Evolutionary conservation across 139 green algal species (phyloP).

Genomic region (Closterium sp.): DNA sequence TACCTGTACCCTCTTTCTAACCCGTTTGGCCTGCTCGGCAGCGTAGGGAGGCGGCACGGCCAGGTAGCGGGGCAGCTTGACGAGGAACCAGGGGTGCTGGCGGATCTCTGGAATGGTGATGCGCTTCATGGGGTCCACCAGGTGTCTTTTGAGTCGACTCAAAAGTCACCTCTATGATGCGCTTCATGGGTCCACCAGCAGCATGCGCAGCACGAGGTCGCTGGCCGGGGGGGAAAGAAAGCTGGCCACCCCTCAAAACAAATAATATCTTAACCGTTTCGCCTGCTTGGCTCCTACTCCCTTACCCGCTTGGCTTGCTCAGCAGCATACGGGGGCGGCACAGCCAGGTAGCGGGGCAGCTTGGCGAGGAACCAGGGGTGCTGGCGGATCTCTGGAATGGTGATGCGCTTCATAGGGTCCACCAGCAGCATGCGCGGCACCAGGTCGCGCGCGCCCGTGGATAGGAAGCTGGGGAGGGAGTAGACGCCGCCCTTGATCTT

Average conservation of each 20-base stretch:
- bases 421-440: conserved; percentile 98
- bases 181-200: too few species aligned
- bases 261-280: neutral
- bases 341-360: conserved; percentile 93
- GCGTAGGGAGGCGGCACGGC: conserved; percentile 1
- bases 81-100: conserved; percentile 92
- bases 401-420: conserved; percentile 98
- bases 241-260: conserved; percentile 61
- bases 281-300: neutral
- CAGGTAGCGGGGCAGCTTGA: conserved; percentile 58
- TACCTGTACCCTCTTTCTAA: neutral
- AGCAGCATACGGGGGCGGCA: conserved; percentile 62
- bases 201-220: conserved; percentile 97
- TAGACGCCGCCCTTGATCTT: conserved; percentile 99
- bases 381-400: conserved; percentile 93
- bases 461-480: conserved; percentile 92
- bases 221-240: conserved; percentile 87
- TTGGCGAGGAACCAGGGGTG: conserved; percentile 94
- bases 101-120: conserved; percentile 98
- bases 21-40: conserved; percentile 73
- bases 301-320: conserved; percentile 69
- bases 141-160: neutral
- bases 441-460: conserved; percentile 85
- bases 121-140: conserved; percentile 93
- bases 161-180: too few species aligned